phyloP scores from a whole-genome alignment of 805 yeast genomes.

The Starmera caribaea region DNA sequence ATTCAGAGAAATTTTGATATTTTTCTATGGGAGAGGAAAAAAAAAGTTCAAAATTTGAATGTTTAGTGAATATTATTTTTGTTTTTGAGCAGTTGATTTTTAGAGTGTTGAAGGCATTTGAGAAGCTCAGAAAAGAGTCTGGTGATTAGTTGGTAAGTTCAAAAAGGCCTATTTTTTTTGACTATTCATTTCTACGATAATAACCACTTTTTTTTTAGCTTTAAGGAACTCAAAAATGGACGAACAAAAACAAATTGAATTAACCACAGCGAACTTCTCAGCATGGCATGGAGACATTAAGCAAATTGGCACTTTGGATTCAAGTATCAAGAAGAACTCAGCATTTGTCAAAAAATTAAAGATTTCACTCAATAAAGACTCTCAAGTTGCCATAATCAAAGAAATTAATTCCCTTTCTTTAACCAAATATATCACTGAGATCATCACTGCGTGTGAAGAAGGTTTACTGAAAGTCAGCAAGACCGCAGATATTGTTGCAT shows the following conservation, averaged over 20 bases:
- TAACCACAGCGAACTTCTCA: conserved; percentile 3
- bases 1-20: not conserved
- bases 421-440: conserved; percentile 67
- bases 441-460: conserved; percentile 53
- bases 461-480: conserved; percentile 44
- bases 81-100: too few species aligned
- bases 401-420: conserved; percentile 57
- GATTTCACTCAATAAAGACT: conserved; percentile 45
- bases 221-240: too few species aligned
- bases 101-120: too few species aligned
- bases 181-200: too few species aligned
- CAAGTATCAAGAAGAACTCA: conserved; percentile 75
- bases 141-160: too few species aligned
- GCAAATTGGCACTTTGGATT: conserved; percentile 34
- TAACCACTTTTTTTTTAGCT: too few species aligned
- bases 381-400: conserved; percentile 35
- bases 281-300: conserved; percentile 14
- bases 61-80: not conserved
- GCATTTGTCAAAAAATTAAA: conserved; percentile 68
- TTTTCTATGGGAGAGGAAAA: not conserved
- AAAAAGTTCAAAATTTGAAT: not conserved
- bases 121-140: too few species aligned
- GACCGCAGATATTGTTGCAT: conserved; percentile 49
- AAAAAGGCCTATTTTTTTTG: too few species aligned
- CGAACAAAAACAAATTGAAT: too few species aligned